Base-by-base conservation (phyloP, 208 protist species). In the Trypanosoma mega region DNA sequence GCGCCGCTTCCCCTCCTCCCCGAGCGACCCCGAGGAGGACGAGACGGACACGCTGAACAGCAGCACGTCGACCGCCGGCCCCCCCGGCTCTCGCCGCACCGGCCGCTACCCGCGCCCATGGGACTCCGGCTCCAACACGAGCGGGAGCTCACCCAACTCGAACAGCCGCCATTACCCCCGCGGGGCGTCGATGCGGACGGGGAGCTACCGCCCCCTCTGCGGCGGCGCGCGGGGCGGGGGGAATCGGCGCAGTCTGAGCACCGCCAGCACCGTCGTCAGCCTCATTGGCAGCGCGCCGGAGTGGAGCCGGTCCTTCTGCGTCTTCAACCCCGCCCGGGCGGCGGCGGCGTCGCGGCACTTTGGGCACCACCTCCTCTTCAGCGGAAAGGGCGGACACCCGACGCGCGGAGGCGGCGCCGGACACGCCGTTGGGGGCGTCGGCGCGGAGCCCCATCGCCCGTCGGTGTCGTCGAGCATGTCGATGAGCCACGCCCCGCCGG, bases 1-100 rank as follows among this genome's bases (percentile, higher is more conserved):
- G 21, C 44, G 43, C 8, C 45, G 21, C 27, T 21, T 24, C 30
- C 30, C 34, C 1, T 1, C 30, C 23, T 37, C n/a, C 34, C 12
- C 8, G 8, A 12, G 12, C 34, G 6, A 48, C 18, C 34, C 59
- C 18, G 45, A 70, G 14, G 54, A 70, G 1, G 34, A 56, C 5
- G 51, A 69, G 1, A 34, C 30, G 8, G 45, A 24, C n/a, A 27
- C 46, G 30, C 53, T 68, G 5, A 69, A 80, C 41, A 94, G 83
- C 46, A 91, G 83, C 65, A 88, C 82, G 9, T 91, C 87, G 21
- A 94, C 87, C 3, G 87, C 84, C 4, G 87, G 87, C 9, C 87
- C 87, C 2, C 82, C 81, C 0, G 78, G 88, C 12, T 81, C 73
- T 7, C 49, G 50, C 7, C 76, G 65, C 43, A 91, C 81, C 2